A percentile compares a stretch with the other conserved stretches of the same genome.
phyloP scores from a whole-genome alignment of 129 eudicot species.

The Arctium lappa region DNA sequence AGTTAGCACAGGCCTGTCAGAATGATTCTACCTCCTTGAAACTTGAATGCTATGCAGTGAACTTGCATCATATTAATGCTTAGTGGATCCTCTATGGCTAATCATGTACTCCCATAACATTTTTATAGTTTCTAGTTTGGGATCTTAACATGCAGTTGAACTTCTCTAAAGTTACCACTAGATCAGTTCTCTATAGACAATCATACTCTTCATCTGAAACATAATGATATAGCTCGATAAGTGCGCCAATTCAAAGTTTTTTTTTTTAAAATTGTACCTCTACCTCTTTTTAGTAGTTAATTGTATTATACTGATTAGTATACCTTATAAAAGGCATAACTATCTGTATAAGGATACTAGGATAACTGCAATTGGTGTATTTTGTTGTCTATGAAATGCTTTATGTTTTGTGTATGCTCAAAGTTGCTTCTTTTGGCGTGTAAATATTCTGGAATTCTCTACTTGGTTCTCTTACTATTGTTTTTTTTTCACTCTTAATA shows the following conservation, averaged over 20 bases:
- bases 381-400: conserved; percentile 2
- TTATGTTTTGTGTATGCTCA: conserved; percentile 8
- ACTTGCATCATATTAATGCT: neutral
- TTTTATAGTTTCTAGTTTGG: neutral
- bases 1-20: neutral
- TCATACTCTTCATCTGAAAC: neutral
- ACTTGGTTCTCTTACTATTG: neutral
- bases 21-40: neutral
- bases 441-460: neutral
- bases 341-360: neutral
- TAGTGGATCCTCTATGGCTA: too few species aligned
- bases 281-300: neutral
- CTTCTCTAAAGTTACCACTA: neutral
- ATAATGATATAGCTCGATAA: neutral
- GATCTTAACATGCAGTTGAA: neutral
- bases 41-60: neutral
- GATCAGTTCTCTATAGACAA: neutral
- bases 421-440: conserved; percentile 24
- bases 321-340: neutral
- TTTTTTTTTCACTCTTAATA: conserved; percentile 1
- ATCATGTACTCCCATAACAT: too few species aligned
- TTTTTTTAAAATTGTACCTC: neutral
- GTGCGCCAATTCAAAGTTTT: neutral
- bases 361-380: neutral
- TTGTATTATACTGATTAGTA: neutral